Evolutionary conservation across 2,329 filamentous ascomycete genomes (phyloP).

Genomic region (Cryphonectria radicalis): DNA sequence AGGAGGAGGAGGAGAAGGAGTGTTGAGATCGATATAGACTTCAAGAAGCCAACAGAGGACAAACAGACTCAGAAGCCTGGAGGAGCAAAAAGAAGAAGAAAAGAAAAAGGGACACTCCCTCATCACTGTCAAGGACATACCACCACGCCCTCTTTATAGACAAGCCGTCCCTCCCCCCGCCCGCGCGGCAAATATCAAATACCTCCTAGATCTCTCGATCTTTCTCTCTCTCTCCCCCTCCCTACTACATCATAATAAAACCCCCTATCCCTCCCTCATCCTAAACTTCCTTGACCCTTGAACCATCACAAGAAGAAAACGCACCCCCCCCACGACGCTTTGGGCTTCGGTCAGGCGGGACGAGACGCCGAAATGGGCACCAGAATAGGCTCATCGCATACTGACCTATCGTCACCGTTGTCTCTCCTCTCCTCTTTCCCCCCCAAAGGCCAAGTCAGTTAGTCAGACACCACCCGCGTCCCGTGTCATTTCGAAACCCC

Average conservation of each 20-base stretch:
- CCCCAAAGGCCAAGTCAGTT: neutral
- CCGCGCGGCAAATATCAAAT: neutral
- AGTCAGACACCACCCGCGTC: neutral
- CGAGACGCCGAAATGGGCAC: neutral
- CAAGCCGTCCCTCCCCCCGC: neutral
- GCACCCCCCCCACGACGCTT: neutral
- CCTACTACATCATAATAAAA: neutral
- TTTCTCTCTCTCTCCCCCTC: too few relatives aligned
- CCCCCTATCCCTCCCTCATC: neutral
- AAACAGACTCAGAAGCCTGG: neutral
- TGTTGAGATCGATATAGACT: too few relatives aligned
- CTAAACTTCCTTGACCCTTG: neutral
- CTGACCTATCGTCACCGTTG: neutral
- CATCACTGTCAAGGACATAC: neutral
- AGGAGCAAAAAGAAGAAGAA: neutral
- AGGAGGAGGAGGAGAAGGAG: neutral
- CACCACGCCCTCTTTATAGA: neutral
- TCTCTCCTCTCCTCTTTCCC: neutral
- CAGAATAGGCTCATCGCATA: slow-evolving; percentile 18
- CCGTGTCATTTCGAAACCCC: neutral
- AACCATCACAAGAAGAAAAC: neutral
- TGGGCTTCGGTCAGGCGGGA: slow-evolving; percentile 2
- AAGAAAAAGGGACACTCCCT: neutral
- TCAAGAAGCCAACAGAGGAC: slow-evolving; percentile 2
- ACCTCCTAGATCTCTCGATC: neutral